These are phyloP conservation scores for Populus pruinosa DNA, from an alignment of 345 rosid genomes.

Conservation along the genomic window DNA sequence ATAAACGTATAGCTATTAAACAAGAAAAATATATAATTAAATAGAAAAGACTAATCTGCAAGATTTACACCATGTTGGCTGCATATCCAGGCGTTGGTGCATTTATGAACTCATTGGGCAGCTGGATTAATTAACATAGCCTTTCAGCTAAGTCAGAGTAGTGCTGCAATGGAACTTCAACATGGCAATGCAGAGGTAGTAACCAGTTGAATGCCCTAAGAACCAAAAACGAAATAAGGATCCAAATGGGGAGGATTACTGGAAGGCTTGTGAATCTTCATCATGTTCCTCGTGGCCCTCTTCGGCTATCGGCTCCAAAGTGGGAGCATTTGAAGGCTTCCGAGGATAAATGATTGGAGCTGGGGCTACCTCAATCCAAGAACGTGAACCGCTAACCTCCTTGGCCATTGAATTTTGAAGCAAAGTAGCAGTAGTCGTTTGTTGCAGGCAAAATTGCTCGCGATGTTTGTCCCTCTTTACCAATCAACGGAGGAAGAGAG, in stretches of 20 bases:
- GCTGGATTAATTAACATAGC: neutral
- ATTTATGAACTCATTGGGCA: neutral
- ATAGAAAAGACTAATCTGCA: neutral
- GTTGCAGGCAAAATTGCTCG: neutral
- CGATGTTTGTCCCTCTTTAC: neutral
- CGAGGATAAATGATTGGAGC: conserved; percentile 34
- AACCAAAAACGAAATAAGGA: neutral
- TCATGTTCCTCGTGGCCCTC: conserved; percentile 25
- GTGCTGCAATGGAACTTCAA: neutral
- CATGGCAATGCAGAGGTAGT: neutral
- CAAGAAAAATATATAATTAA: neutral
- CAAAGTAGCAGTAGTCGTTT: neutral
- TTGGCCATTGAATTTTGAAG: conserved; percentile 22
- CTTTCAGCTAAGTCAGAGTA: neutral
- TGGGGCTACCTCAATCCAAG: conserved; percentile 50
- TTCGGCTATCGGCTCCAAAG: conserved; percentile 39
- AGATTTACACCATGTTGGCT: neutral
- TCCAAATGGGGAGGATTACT: neutral
- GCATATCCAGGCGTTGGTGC: neutral
- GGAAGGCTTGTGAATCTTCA: conserved; percentile 3
- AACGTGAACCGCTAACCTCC: conserved; percentile 1
- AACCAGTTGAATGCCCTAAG: neutral
- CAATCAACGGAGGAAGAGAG: neutral
- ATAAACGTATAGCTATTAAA: too few relatives aligned
- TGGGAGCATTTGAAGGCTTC: conserved; percentile 43